phyloP scores from a whole-genome alignment of 208 protist species.

The Leishmania guyanensis region DNA sequence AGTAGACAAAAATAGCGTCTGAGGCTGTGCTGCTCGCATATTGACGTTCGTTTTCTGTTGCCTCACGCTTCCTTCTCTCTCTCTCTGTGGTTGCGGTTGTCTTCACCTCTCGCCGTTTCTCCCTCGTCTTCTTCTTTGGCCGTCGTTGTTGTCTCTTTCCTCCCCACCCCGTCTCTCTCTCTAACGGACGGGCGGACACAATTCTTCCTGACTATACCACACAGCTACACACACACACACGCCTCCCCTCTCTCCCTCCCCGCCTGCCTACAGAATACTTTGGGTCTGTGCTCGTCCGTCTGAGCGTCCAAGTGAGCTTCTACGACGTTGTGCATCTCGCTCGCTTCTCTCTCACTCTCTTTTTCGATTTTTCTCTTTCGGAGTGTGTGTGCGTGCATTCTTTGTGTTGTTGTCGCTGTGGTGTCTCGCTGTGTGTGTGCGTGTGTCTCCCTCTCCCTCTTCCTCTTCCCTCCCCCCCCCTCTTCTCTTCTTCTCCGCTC shows the following conservation, averaged over 20 bases:
- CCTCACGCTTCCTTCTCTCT: constrained; percentile 8
- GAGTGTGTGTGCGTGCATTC: background rate
- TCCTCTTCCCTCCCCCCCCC: background rate
- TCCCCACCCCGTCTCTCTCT: background rate
- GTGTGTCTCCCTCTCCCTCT: constrained; percentile 5
- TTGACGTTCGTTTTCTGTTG: constrained; percentile 20
- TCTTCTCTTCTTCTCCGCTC: background rate
- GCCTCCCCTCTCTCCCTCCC: too few species aligned
- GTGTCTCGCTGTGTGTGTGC: background rate
- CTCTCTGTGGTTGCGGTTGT: background rate
- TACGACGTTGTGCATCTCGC: background rate
- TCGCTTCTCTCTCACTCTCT: background rate
- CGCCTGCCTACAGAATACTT: too few species aligned
- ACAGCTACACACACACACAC: too few species aligned
- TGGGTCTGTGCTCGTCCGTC: too few species aligned
- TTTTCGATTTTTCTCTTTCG: constrained; percentile 2
- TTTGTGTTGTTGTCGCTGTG: background rate
- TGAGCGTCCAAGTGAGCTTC: too few species aligned
- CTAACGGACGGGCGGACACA: too few species aligned
- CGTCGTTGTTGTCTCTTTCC: background rate
- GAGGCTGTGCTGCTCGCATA: background rate
- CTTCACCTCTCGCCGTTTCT: background rate
- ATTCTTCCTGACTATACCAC: too few species aligned
- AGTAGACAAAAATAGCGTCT: too few species aligned
- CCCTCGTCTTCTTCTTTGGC: background rate